These are phyloP conservation scores for Fusarium annulatum DNA, from an alignment of 2,329 filamentous ascomycete genomes.

Conservation along the genomic window DNA sequence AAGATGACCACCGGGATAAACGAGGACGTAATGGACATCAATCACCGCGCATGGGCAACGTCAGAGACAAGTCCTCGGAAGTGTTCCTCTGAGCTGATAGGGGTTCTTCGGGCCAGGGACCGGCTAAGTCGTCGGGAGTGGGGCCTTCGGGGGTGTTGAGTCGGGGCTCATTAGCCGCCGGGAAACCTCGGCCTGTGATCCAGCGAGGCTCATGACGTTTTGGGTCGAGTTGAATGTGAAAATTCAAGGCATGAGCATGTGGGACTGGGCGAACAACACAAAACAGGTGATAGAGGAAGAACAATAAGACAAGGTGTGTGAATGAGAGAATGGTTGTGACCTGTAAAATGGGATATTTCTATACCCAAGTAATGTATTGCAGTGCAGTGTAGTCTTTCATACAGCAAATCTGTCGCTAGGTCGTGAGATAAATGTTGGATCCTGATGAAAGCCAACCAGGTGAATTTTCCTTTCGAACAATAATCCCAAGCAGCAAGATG, in stretches of 20 bases:
- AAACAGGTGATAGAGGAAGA: constrained; percentile 1
- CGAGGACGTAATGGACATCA: constrained; percentile 42
- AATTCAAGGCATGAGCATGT: constrained; percentile 9
- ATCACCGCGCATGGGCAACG: constrained; percentile 35
- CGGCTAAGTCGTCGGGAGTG: constrained; percentile 36
- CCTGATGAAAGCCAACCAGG: neutral
- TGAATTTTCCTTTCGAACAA: constrained; percentile 14
- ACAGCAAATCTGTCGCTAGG: neutral
- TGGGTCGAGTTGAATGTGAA: constrained; percentile 9
- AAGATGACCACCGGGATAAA: constrained; percentile 30
- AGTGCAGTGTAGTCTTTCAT: constrained; percentile 8
- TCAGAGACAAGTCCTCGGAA: constrained; percentile 7
- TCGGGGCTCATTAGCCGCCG: constrained; percentile 31
- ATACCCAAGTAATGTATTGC: constrained; percentile 6
- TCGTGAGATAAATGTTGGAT: neutral
- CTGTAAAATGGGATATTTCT: constrained; percentile 10
- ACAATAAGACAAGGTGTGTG: no score
- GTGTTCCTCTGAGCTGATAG: constrained; percentile 9
- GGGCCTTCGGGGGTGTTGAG: neutral
- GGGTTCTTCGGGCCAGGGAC: constrained; percentile 30
- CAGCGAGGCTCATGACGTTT: constrained; percentile 31
- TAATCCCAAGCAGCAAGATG: constrained; percentile 20
- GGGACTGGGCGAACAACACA: neutral
- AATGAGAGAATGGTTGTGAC: constrained; percentile 9
- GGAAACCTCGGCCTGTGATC: constrained; percentile 41